Evolutionary conservation across 2,329 filamentous ascomycete genomes (phyloP).

Genomic region (Colletotrichum liaoningense): DNA sequence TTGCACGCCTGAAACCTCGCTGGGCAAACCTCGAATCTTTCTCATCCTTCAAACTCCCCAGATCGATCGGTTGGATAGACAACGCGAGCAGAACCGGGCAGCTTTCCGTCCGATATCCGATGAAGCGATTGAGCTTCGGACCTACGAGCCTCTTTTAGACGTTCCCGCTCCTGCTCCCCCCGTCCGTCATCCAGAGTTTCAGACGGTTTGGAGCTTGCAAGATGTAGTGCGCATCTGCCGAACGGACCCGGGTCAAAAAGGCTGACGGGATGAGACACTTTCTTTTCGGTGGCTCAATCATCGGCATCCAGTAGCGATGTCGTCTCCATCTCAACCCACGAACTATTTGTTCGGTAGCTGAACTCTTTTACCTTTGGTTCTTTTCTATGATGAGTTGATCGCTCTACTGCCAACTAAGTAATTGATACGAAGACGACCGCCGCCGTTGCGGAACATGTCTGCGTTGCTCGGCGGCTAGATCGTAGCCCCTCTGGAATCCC

Average conservation of each 20-base stretch:
- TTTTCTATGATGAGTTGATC: not conserved
- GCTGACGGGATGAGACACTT: not conserved
- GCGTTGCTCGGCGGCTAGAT: not conserved
- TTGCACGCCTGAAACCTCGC: not conserved
- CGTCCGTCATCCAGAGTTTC: not conserved
- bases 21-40: not conserved
- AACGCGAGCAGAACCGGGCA: conserved; percentile 4
- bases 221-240: not conserved
- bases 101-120: not conserved
- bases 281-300: not conserved
- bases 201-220: not conserved
- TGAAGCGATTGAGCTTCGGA: not conserved
- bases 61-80: conserved; percentile 27
- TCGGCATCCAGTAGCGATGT: not conserved
- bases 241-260: not conserved
- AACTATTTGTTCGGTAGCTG: not conserved
- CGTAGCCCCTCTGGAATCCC: not conserved
- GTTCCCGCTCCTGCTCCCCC: not conserved
- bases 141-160: not conserved
- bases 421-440: not conserved
- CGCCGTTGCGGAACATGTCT: conserved; percentile 5
- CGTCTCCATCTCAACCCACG: not conserved
- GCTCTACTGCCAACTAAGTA: not conserved
- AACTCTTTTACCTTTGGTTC: not conserved
- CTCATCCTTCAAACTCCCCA: not conserved